Evolutionary conservation across 2,329 filamentous ascomycete species (phyloP), one percentile per base, ranked within the genome.

Genomic region (Colletotrichum liriopes): DNA sequence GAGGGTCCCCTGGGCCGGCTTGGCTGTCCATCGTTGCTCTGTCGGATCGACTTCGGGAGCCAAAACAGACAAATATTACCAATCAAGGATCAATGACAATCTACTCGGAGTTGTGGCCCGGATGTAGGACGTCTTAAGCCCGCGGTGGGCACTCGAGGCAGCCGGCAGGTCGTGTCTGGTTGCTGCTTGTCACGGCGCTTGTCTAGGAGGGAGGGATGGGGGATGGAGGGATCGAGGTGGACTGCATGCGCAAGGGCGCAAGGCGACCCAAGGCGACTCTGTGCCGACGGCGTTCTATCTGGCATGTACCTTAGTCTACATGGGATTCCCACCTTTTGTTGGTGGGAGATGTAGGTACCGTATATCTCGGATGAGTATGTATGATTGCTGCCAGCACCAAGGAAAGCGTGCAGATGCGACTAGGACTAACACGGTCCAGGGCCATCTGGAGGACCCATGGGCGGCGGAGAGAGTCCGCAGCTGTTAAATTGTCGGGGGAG

Each of bases 21-120:
- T 32, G 55, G 43, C 43, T 18, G 35, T 32, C n/a, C 37, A n/a
- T 29, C 49, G 37, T 43, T 35, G 35, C 54, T 37, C 51, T 23
- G 49, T 69, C 65, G 60, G 65, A 72, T 72, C 70, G 70, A 60
- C 65, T 69, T 69, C 47, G 65, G 70, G 59, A 64, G 52, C 52
- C 58, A 49, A 65, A 32, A 51, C 49, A 49, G 32, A 69, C 20
- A 23, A 23, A 39, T 45, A 65, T 70, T 70, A 70, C 70, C 66
- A 72, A 72, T 72, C 70, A 72, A 72, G 47, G 54, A 29, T 45
- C 43, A 45, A 29, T 65, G 65, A 65, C 65, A 70, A 65, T 60
- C 49, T 16, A 32, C 47, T 49, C 45, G 58, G 65, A 68, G 39
- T 43, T 26, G 32, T 47, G 60, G 14, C 59, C 58, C 70, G 70